Conservation (phyloP, 148 eudicot species). For the Chenopodium album region DNA sequence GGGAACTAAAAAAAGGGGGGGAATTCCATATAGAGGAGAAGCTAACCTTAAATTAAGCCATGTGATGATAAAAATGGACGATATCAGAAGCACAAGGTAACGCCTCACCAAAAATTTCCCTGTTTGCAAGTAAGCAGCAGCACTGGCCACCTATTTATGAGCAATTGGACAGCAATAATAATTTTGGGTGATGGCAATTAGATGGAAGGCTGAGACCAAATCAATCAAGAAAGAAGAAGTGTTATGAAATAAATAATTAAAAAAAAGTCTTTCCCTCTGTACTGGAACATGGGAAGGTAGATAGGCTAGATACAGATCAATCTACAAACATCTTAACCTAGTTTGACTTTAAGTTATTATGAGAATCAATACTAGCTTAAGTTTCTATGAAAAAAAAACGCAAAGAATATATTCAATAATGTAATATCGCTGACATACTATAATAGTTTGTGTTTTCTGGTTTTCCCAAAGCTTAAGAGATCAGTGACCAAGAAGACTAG, state of each 20-base stretch:
- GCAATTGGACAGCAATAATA: constrained; percentile 10
- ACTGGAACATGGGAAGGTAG: not conserved
- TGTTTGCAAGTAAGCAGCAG: constrained; percentile 80
- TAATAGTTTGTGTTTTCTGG: not conserved
- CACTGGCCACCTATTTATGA: constrained; percentile 62
- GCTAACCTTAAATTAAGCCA: constrained; percentile 92
- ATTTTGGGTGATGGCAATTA: not conserved
- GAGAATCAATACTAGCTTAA: not conserved
- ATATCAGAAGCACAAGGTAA: constrained; percentile 59
- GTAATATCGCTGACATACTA: not conserved
- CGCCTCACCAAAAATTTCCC: constrained; percentile 52
- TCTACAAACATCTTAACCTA: not conserved
- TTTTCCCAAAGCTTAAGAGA: not conserved
- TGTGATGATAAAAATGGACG: constrained; percentile 70
- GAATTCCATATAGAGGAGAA: not conserved
- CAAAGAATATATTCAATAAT: not conserved
- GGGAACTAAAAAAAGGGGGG: too few relatives aligned
- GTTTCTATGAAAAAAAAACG: not conserved
- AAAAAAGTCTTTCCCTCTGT: not conserved
- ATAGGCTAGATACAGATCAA: too few relatives aligned
- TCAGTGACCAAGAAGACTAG: not conserved
- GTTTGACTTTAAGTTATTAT: not conserved
- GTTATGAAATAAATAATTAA: not conserved
- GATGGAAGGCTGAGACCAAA: not conserved
- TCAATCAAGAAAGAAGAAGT: not conserved